phyloP scores from a whole-genome alignment of 257 asterid genomes.

The Fraxinus anomala region DNA sequence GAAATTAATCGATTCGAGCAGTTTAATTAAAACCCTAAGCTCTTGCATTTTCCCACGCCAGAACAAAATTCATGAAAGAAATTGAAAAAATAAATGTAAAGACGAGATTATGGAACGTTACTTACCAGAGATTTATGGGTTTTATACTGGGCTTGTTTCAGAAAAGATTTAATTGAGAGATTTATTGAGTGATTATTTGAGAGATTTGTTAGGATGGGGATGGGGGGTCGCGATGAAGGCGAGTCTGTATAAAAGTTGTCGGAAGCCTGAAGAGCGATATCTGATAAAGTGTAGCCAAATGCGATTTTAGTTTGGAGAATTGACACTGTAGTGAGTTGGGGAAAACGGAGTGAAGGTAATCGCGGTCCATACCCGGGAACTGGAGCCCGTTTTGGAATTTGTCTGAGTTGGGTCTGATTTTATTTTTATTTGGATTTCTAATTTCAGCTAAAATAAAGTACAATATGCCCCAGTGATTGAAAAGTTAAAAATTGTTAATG shows the following conservation, averaged over 20 bases:
- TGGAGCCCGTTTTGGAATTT: too few species aligned
- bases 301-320: too few species aligned
- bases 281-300: too few species aligned
- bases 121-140: slow-evolving; percentile 11
- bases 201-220: background rate
- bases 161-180: background rate
- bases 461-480: too few species aligned
- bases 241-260: background rate
- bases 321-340: too few species aligned
- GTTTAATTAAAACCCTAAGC: background rate
- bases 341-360: too few species aligned
- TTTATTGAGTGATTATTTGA: background rate
- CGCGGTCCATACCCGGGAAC: too few species aligned
- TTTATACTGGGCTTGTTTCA: background rate
- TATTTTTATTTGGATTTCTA: too few species aligned
- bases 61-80: background rate
- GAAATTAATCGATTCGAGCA: background rate
- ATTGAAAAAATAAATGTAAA: background rate
- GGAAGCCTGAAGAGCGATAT: too few species aligned
- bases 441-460: too few species aligned
- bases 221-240: background rate
- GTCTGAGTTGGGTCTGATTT: too few species aligned
- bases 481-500: too few species aligned
- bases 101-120: background rate
- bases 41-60: background rate